Conservation (phyloP, 306 rosid genomes). For the Fragaria ananassa region DNA sequence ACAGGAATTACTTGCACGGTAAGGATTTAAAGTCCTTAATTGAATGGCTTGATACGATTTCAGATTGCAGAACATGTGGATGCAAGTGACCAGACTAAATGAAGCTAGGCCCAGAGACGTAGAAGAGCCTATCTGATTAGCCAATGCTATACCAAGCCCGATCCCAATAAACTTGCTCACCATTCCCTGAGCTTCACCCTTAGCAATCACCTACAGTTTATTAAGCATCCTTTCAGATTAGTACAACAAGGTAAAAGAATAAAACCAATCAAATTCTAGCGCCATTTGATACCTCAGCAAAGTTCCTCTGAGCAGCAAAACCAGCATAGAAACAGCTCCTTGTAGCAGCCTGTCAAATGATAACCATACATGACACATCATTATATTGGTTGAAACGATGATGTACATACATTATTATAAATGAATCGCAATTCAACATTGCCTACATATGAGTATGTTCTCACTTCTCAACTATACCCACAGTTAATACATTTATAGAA, state of each 20-base stretch:
- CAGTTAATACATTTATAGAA: too few relatives aligned
- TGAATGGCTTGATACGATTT: slow-evolving; percentile 90
- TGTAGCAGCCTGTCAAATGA: slow-evolving; percentile 77
- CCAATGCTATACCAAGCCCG: slow-evolving; percentile 78
- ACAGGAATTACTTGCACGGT: slow-evolving; percentile 79
- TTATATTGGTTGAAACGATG: neutral
- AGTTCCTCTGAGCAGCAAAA: slow-evolving; percentile 96
- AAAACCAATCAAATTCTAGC: neutral
- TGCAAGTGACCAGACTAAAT: slow-evolving; percentile 71
- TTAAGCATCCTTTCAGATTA: slow-evolving; percentile 22
- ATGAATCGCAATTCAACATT: too few relatives aligned
- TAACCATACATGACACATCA: neutral
- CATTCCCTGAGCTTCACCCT: slow-evolving; percentile 99
- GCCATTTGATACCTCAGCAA: slow-evolving; percentile 69
- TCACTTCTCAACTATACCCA: too few relatives aligned
- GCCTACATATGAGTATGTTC: too few relatives aligned
- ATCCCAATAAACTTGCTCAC: slow-evolving; percentile 90
- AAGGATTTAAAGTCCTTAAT: slow-evolving; percentile 85
- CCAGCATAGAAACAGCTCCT: slow-evolving; percentile 98
- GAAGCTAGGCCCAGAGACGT: slow-evolving; percentile 68
- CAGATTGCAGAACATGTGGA: slow-evolving; percentile 95
- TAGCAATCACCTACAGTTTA: slow-evolving; percentile 79
- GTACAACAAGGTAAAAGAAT: neutral
- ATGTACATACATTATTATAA: too few relatives aligned
- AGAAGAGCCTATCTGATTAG: slow-evolving; percentile 68